These are phyloP conservation scores for Dendrobium huoshanense DNA, from an alignment of 106 monocot genomes.

Conservation along the genomic window DNA sequence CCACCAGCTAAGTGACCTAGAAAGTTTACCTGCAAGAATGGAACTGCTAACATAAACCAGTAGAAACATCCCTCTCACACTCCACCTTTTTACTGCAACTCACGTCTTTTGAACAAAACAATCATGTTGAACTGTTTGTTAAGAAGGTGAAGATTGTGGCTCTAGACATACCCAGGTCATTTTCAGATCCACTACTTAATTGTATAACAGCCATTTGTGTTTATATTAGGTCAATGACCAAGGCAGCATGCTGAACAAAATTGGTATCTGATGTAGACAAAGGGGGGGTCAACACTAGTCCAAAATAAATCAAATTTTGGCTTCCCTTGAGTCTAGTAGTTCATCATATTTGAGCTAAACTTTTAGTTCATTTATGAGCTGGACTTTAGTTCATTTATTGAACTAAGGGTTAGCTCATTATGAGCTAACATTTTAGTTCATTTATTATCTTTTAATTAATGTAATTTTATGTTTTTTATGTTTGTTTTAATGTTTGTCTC, in stretches of 20 bases:
- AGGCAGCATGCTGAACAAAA: neutral
- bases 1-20: slow-evolving; percentile 95
- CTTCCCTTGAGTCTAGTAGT: too few species aligned
- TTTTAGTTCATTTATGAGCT: too few species aligned
- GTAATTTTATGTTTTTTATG: too few species aligned
- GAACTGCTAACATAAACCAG: neutral
- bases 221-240: neutral
- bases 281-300: too few species aligned
- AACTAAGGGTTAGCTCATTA: too few species aligned
- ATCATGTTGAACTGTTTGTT: neutral
- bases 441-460: too few species aligned
- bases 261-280: too few species aligned
- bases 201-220: neutral
- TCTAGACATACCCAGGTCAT: neutral
- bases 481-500: too few species aligned
- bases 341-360: too few species aligned
- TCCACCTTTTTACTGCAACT: neutral
- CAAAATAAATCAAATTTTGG: too few species aligned
- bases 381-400: too few species aligned
- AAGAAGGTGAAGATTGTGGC: neutral
- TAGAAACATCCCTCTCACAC: neutral
- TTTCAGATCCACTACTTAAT: neutral
- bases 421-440: too few species aligned
- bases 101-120: neutral
- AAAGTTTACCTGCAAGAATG: slow-evolving; percentile 43